These are phyloP conservation scores for Urostyla sp. DNA, from an alignment of 73 alveolate species.

Conservation along the genomic window DNA sequence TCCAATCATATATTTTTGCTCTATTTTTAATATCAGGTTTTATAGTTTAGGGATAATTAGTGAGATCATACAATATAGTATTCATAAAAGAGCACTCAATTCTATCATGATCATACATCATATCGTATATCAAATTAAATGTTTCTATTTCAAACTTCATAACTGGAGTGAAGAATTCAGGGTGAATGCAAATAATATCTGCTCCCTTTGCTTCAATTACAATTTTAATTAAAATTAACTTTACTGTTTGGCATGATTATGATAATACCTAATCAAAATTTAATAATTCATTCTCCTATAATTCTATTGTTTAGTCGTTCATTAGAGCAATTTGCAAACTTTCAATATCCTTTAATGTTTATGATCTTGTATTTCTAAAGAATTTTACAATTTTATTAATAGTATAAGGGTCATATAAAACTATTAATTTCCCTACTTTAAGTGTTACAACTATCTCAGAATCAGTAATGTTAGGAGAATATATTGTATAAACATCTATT, in stretches of 20 bases:
- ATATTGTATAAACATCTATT: constrained; percentile 29
- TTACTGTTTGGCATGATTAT: constrained; percentile 9
- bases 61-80: constrained; percentile 38
- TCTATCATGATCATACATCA: constrained; percentile 63
- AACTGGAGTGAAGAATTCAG: constrained; percentile 45
- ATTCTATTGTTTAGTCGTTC: neutral
- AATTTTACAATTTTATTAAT: constrained; percentile 46
- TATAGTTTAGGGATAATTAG: constrained; percentile 54
- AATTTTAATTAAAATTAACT: constrained; percentile 24
- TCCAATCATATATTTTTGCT: neutral
- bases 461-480: constrained; percentile 34
- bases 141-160: constrained; percentile 38
- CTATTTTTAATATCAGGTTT: constrained; percentile 30
- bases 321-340: constrained; percentile 7
- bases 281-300: neutral
- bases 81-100: constrained; percentile 49
- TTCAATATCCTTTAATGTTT: constrained; percentile 11
- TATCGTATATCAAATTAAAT: constrained; percentile 22
- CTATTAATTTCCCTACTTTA: constrained; percentile 31
- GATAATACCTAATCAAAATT: neutral
- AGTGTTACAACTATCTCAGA: constrained; percentile 47
- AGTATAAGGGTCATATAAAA: constrained; percentile 53
- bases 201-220: constrained; percentile 1
- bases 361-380: constrained; percentile 31
- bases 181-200: constrained; percentile 16